Base-by-base conservation (phyloP, 768 basidiomycete genomes). In the Royoungia palumana region DNA sequence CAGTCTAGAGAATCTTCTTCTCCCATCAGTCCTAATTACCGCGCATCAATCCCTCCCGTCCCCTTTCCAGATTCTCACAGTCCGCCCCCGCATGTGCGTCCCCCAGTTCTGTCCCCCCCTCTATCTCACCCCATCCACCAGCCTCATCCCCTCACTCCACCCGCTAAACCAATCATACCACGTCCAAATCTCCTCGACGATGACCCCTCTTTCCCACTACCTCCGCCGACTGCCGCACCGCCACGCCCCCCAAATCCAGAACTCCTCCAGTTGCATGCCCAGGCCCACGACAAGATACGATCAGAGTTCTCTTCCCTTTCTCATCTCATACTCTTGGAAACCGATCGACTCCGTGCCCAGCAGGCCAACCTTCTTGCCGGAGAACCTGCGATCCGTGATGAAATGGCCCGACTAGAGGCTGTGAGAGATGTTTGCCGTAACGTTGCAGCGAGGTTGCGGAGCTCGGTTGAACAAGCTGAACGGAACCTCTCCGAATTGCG, bases 381-480 rank as follows among this genome's bases (percentile, higher is more conserved):
- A 4, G 88, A 87, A 66, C 94, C 95, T 37, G 95, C 95, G 10
- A 89, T 99, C 54, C 81, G 83, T 44, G 96, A 99, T 70, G 96
- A 99, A 72, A 95, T 93, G 89, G 89, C 83, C 3, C 79, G 96
- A 14, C 75, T 99, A 34, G 88, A 90, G 70, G 95, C 94, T 19
- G 96, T 99, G 21, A 76, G 85, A 47, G 89, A 89, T 60, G 94
- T 99, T 22, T 98, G 96, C 69, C 77, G 74, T 56, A 81, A 77
- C 46, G 94, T 94, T 35, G 80, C 85, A 37, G 75, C 74, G 22
- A 80, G 89, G 55, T 70, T 89, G 55, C 77, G 75, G 38, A 76
- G 62, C 44, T 79, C 82, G 8, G 82, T 97, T 6, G 66, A 72
- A 8, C 77, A 77, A 46, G 89, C 80, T 16, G 88, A 94, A 63